Evolutionary conservation across 148 eudicot genomes (phyloP), one percentile per base, ranked within the genome.

Genomic region (Heliamphora exappendiculata): DNA sequence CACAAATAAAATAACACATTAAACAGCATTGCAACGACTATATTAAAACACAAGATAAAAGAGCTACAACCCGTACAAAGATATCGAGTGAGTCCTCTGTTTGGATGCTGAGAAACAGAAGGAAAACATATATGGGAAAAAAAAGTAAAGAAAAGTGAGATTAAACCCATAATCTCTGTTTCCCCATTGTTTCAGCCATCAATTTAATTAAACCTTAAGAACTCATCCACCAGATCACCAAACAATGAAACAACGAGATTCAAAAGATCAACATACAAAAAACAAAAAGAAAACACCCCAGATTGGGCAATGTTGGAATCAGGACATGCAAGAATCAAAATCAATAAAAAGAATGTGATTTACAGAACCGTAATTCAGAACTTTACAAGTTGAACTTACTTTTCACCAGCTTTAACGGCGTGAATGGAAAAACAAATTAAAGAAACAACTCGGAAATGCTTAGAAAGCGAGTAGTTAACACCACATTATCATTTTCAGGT

Each of bases 91-190:
- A 22, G n/a, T 39, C 0, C 54, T 26, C 72, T 44, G 72, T 41
- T 67, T 20, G 17, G 36, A 44, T 68, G 7, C 53, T 45, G 19
- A 45, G 37, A 68, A 68, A 68, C 72, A 45, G 22, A 45, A 26
- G 22, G 72, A 68, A 68, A 26, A 44, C n/a, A n/a, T n/a, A n/a
- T n/a, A n/a, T n/a, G n/a, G 22, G 72, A 68, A 68, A 26, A 44
- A 17, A 37, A 7, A 53, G 11, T 37, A 14, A 37, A 8, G 5
- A 19, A 50, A 53, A 50, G n/a, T 22, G 31, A 11, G 6, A 19
- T 34, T 13, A 72, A 57, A 73, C 76, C 66, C 49, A 57, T 55
- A 24, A 8, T 33, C 8, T 9, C 22, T 13, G 29, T 36, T 34
- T 33, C 16, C 31, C 10, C 64, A 72, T 54, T 72, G 36, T 31